Conservation (phyloP, 306 rosid genomes). For the Prunus mume region DNA sequence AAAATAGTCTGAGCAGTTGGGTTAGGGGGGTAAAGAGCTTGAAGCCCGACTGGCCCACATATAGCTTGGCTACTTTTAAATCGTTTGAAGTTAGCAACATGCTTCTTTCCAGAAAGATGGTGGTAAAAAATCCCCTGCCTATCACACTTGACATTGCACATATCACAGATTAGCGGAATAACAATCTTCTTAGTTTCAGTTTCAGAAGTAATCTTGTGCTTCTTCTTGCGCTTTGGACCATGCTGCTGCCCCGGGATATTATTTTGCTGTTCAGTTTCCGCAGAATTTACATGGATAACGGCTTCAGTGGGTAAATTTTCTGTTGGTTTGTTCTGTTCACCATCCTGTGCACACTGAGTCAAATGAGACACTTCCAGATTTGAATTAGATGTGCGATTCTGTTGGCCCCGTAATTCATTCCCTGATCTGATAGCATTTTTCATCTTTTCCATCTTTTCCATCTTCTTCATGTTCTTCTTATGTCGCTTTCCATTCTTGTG, state of each 20-base stretch:
- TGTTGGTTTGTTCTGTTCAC: neutral
- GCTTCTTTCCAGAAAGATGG: slow-evolving; percentile 8
- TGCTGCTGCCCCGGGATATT: neutral
- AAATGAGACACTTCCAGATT: neutral
- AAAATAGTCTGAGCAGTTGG: neutral
- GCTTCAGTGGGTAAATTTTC: neutral
- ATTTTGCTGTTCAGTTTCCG: neutral
- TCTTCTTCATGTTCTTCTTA: neutral
- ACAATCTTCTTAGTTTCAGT: no score
- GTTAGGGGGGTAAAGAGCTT: neutral
- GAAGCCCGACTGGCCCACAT: no score
- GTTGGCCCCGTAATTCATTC: neutral
- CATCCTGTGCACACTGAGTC: neutral
- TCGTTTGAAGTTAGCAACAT: neutral
- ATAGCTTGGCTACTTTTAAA: neutral
- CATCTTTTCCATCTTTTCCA: neutral
- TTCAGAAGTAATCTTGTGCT: slow-evolving; percentile 2
- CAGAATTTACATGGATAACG: neutral
- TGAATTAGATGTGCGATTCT: neutral
- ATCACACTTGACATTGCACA: slow-evolving; percentile 6
- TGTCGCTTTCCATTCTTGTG: slow-evolving; percentile 5
- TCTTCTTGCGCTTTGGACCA: neutral
- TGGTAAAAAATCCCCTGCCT: neutral
- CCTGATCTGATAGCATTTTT: neutral
- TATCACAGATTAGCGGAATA: neutral